A percentile compares a stretch with the other conserved stretches of the same genome.
These are phyloP conservation scores for Danielia oregonensis DNA, from an alignment of 805 yeast genomes.

Conservation along the genomic window DNA sequence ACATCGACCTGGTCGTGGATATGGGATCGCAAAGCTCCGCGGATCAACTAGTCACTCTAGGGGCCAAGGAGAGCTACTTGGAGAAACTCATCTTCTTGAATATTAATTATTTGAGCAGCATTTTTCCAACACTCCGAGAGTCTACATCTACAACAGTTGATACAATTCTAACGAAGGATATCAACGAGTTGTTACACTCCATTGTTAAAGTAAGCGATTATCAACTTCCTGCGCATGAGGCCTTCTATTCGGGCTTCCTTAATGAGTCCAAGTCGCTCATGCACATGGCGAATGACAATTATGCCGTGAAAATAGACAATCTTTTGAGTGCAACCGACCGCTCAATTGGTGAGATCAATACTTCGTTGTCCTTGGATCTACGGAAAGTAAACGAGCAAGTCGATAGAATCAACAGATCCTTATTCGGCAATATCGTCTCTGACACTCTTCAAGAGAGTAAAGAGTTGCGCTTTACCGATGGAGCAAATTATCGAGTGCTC, in stretches of 20 bases:
- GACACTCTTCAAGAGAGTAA: slow-evolving; percentile 19
- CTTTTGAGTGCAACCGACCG: slow-evolving; percentile 62
- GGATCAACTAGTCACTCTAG: slow-evolving; percentile 1
- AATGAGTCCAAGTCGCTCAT: slow-evolving; percentile 34
- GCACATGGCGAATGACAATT: slow-evolving; percentile 38
- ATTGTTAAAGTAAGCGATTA: slow-evolving; percentile 29
- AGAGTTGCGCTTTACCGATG: slow-evolving; percentile 17
- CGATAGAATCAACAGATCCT: slow-evolving; percentile 37
- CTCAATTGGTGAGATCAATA: slow-evolving; percentile 68
- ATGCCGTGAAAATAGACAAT: slow-evolving; percentile 56
- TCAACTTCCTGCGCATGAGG: slow-evolving; percentile 32
- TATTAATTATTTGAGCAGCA: slow-evolving; percentile 6
- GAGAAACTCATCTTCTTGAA: slow-evolving; percentile 2
- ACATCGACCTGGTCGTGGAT: too few species aligned
- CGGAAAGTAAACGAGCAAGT: slow-evolving; percentile 49
- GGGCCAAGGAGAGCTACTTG: slow-evolving; percentile 1
- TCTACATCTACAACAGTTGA: slow-evolving; percentile 4
- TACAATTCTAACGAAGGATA: slow-evolving; percentile 4
- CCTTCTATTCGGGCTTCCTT: slow-evolving; percentile 27
- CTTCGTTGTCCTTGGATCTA: slow-evolving; percentile 62
- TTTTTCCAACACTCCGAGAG: slow-evolving; percentile 8
- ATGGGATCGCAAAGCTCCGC: slow-evolving; percentile 2
- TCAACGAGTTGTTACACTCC: slow-evolving; percentile 5
- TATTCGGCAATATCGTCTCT: slow-evolving; percentile 24
- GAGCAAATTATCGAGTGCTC: slow-evolving; percentile 31